Conservation (phyloP, 2,329 filamentous ascomycete genomes). For the Penicillium aurantiogriseum region DNA sequence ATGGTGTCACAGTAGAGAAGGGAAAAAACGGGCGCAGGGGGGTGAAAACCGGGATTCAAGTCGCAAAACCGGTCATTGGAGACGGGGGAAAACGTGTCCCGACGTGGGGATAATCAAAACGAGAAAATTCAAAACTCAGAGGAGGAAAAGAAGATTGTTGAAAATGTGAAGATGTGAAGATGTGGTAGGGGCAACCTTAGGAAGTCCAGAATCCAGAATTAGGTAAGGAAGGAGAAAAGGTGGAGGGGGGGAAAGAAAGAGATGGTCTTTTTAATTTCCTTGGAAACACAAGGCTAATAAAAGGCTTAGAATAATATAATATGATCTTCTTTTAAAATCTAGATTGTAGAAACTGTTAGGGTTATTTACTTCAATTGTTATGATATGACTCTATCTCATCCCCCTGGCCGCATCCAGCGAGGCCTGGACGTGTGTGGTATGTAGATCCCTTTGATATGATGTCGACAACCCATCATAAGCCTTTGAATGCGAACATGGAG, state of each 20-base stretch:
- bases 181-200: conserved; percentile 7
- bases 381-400: conserved; percentile 1
- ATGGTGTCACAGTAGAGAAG: conserved; percentile 11
- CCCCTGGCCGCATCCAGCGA: conserved; percentile 24
- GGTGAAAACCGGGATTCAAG: background rate
- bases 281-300: background rate
- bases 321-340: background rate
- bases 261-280: background rate
- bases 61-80: conserved; percentile 1
- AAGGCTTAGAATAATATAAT: background rate
- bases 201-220: conserved; percentile 10
- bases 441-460: conserved; percentile 25
- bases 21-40: conserved; percentile 6
- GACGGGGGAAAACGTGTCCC: background rate
- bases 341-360: background rate
- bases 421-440: conserved; percentile 17
- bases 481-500: background rate
- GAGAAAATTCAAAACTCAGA: background rate
- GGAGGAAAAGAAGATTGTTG: background rate
- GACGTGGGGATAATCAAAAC: background rate
- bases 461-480: conserved; percentile 9
- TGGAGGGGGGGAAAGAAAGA: background rate
- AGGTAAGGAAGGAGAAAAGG: conserved; percentile 20
- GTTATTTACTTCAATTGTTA: background rate
- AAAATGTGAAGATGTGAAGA: background rate